Base-by-base conservation (phyloP, 176 grass and related monocot species). In the Zoysia japonica region DNA sequence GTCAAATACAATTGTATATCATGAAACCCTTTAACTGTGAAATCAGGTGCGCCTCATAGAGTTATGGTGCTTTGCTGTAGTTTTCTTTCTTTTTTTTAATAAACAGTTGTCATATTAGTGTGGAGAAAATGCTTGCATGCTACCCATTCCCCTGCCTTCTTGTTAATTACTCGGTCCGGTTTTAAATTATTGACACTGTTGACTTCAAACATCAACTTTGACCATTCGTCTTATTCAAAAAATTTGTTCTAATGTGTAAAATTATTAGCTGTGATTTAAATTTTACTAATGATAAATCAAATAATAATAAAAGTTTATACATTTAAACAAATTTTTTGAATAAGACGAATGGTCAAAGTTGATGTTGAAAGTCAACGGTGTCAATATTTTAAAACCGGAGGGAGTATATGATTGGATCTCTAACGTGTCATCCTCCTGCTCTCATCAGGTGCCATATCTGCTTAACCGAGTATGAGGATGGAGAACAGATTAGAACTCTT, bases 381-480 rank as follows among this genome's bases (percentile, higher is more conserved):
- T 28, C 28, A 28, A 28, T 28, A 28, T 28, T 28, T 28, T 28
- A n/a, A n/a, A n/a, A n/a, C n/a, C n/a, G n/a, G n/a, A n/a, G n/a
- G 1, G 11, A 46, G 40, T 17, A 39, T 41, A 47, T 52, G 64
- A 62, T 76, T 70, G 47, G 81, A 47, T 40, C 45, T 81, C 47
- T 75, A 20, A 75, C 17, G 41, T 53, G 7, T 68, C 20, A 7
- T 12, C 75, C 3, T 70, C 40, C 79, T 87, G 47, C 15, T 53
- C n/a, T 49, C 52, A 11, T 46, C 85, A 97, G 94, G 83, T 97
- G 94, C 39, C 91, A 92, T 82, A 97, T 97, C 73, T 97, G 94
- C 74, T 76, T 97, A 62, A 91, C 87, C 68, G 94, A 92, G 84
- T 97, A 97, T 10, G 94, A 97, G 82, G 83, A 97, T 15, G 94